Base-by-base conservation (phyloP, 352 stramenopile species). In the Globisporangium radiosum region DNA sequence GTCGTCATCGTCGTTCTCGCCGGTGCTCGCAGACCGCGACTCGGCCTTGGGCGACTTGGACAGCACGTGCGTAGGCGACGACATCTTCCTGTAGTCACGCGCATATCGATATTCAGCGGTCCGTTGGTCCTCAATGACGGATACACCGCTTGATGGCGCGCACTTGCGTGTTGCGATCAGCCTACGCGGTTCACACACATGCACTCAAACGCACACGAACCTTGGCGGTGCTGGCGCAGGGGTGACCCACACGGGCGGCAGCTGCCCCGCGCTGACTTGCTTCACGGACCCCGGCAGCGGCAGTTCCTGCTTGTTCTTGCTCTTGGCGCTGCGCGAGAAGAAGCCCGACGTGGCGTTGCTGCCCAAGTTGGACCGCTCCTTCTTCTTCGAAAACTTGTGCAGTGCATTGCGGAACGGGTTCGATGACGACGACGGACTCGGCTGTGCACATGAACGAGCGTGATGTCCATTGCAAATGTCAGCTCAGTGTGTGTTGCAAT, bases 321-420 rank as follows among this genome's bases (percentile, higher is more conserved):
- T 67, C 38, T 75, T 73, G 6, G 55, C 55, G 0, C 56, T 59
- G 8, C 81, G 68, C 4, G 79, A 87, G 57, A 93, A 93, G 62
- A 93, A 93, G 14, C 84, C 69, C 5, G 73, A 81, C 2, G 80
- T 82, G 7, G 76, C 75, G 14, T 63, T 70, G 56, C 70, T 82
- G 47, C 65, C 60, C 11, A 87, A 54, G 47, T 59, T 59, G 15
- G 76, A 65, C 36, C 88, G 68, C 59, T 93, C 88, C 54, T 91
- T 85, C 68, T 91, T 93, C 57, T 86, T 76, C n/a, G 65, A 56
- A 51, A 93, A 88, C 55, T 93, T 93, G 69, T 93, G 80, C 54
- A 93, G 67, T 49, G 79, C 84, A 56, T 76, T 87, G 57, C 82
- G 82, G 57, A 93, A 91, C 45, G 77, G 75, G 58, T 89, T 91